These are phyloP conservation scores for Datisca glomerata DNA, from an alignment of 306 rosid species.

Conservation along the genomic window DNA sequence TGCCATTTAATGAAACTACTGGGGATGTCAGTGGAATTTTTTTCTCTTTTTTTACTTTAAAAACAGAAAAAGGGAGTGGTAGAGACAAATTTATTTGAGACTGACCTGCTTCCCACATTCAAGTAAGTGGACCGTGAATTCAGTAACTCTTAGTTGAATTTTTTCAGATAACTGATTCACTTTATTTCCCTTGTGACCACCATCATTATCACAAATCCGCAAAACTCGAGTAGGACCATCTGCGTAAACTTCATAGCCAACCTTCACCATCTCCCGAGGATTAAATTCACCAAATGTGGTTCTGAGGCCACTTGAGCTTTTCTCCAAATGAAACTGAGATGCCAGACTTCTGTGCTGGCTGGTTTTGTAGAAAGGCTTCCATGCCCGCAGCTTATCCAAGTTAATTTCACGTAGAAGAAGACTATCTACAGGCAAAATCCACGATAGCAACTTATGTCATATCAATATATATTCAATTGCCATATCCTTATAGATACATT, in stretches of 20 bases:
- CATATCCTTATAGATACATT: too few species aligned
- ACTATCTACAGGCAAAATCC: conserved; percentile 42
- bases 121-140: conserved; percentile 48
- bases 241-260: conserved; percentile 89
- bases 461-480: too few species aligned
- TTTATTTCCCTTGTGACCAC: conserved; percentile 39
- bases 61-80: too few species aligned
- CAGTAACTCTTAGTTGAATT: conserved; percentile 62
- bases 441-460: too few species aligned
- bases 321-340: conserved; percentile 30
- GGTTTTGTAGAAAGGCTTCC: conserved; percentile 68
- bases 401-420: conserved; percentile 61
- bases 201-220: conserved; percentile 61
- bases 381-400: conserved; percentile 76
- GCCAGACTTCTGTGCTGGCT: conserved; percentile 49
- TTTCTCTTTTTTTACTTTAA: too few species aligned
- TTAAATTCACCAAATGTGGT: conserved; percentile 16
- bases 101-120: conserved; percentile 70
- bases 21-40: too few species aligned
- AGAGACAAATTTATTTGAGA: too few species aligned
- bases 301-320: conserved; percentile 25
- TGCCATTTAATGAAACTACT: too few species aligned
- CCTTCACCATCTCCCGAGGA: conserved; percentile 37
- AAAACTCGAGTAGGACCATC: conserved; percentile 89
- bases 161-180: conserved; percentile 35